These are phyloP conservation scores for Saccharomycopsis synnaedendra DNA, from an alignment of 805 yeast species.

Conservation along the genomic window DNA sequence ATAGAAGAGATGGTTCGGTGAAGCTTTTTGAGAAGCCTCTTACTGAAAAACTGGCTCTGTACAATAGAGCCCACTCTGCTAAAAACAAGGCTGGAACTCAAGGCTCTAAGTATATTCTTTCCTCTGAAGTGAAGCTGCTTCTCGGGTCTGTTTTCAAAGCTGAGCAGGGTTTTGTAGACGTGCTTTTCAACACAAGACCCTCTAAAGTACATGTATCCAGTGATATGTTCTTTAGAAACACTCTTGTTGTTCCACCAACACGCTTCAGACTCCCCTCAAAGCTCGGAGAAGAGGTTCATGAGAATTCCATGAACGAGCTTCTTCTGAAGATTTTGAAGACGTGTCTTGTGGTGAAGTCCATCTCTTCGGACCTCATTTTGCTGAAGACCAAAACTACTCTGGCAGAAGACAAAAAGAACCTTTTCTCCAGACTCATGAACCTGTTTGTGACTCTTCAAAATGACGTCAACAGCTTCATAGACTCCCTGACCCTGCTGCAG, in stretches of 20 bases:
- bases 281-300: slow-evolving; percentile 93
- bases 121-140: slow-evolving; percentile 78
- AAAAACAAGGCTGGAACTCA: slow-evolving; percentile 23
- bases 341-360: slow-evolving; percentile 71
- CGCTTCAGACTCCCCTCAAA: slow-evolving; percentile 95
- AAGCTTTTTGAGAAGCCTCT: slow-evolving; percentile 86
- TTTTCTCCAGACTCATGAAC: slow-evolving; percentile 87
- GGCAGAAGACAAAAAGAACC: slow-evolving; percentile 60
- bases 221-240: slow-evolving; percentile 83
- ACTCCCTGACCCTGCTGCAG: slow-evolving; percentile 60
- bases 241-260: slow-evolving; percentile 90
- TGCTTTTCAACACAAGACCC: slow-evolving; percentile 66
- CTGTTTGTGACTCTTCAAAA: slow-evolving; percentile 91
- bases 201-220: slow-evolving; percentile 39
- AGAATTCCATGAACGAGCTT: slow-evolving; percentile 85
- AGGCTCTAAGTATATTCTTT: slow-evolving; percentile 77
- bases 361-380: slow-evolving; percentile 70
- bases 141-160: slow-evolving; percentile 62
- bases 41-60: slow-evolving; percentile 66
- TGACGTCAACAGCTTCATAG: slow-evolving; percentile 89
- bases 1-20: slow-evolving; percentile 88
- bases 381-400: slow-evolving; percentile 44
- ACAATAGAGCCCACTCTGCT: slow-evolving; percentile 41
- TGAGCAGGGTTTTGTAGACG: slow-evolving; percentile 59
- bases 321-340: slow-evolving; percentile 73